These are phyloP conservation scores for Tricholoma sp. DNA, from an alignment of 768 basidiomycete genomes.

Conservation along the genomic window DNA sequence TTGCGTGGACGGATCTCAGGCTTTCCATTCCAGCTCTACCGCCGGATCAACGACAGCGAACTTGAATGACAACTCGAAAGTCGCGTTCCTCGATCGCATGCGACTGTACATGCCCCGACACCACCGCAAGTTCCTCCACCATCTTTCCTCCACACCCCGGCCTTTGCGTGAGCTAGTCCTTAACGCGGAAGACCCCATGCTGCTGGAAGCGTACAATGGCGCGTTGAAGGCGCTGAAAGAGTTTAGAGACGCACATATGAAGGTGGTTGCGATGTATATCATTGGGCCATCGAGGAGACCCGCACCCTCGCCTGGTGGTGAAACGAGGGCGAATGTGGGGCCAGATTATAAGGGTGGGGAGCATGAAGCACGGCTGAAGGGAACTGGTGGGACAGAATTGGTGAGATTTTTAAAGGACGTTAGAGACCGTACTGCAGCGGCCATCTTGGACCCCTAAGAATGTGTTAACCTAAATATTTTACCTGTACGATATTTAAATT, in stretches of 20 bases:
- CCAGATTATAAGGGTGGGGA: conserved; percentile 19
- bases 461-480: background rate
- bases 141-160: conserved; percentile 55
- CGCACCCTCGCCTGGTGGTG: background rate
- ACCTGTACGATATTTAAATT: too few species aligned
- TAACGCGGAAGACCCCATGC: conserved; percentile 17
- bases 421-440: conserved; percentile 57
- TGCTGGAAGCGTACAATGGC: conserved; percentile 56
- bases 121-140: conserved; percentile 72
- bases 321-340: background rate
- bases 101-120: conserved; percentile 78
- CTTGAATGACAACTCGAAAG: conserved; percentile 12
- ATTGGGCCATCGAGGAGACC: conserved; percentile 56
- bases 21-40: background rate
- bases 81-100: conserved; percentile 66
- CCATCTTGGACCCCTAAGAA: conserved; percentile 16
- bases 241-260: conserved; percentile 75
- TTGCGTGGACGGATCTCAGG: conserved; percentile 43
- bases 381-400: conserved; percentile 78
- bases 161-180: conserved; percentile 55
- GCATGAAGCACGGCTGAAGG: conserved; percentile 33
- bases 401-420: conserved; percentile 73
- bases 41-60: conserved; percentile 13
- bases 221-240: conserved; percentile 62
- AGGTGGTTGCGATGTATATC: conserved; percentile 71